A percentile compares a stretch with the other conserved stretches of the same genome.
These are phyloP conservation scores for Botrytis fabae DNA, from an alignment of 2,329 filamentous ascomycete genomes.

Conservation along the genomic window DNA sequence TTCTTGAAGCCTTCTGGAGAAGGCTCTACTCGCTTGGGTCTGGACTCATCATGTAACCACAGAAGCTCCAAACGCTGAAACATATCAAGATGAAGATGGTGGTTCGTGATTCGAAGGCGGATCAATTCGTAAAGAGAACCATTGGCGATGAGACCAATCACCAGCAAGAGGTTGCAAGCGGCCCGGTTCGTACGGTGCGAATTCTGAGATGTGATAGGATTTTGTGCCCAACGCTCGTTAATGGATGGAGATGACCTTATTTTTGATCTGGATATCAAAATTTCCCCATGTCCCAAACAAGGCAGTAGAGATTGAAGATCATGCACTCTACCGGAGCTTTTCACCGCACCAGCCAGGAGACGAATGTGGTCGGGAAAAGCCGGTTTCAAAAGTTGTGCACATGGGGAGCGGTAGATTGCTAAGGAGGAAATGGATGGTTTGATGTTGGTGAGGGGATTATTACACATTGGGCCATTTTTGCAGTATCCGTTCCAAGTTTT, in stretches of 20 bases:
- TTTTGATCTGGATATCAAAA: slow-evolving; percentile 4
- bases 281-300: slow-evolving; percentile 2
- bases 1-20: neutral
- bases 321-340: neutral
- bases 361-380: neutral
- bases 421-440: neutral
- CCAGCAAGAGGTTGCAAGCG: neutral
- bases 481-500: neutral
- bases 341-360: neutral
- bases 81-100: slow-evolving; percentile 5
- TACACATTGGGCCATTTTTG: neutral
- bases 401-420: neutral
- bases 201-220: slow-evolving; percentile 1
- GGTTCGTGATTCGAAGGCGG: neutral
- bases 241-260: neutral
- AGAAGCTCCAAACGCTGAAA: neutral
- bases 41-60: neutral
- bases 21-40: neutral
- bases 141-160: neutral
- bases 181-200: slow-evolving; percentile 9
- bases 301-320: neutral
- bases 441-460: neutral
- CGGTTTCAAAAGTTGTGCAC: neutral
- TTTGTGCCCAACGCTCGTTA: slow-evolving; percentile 3
- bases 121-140: neutral